phyloP scores from a whole-genome alignment of 225 moss, liverwort and hornwort genomes.

The Bryoerythrophyllum caledonicum region DNA sequence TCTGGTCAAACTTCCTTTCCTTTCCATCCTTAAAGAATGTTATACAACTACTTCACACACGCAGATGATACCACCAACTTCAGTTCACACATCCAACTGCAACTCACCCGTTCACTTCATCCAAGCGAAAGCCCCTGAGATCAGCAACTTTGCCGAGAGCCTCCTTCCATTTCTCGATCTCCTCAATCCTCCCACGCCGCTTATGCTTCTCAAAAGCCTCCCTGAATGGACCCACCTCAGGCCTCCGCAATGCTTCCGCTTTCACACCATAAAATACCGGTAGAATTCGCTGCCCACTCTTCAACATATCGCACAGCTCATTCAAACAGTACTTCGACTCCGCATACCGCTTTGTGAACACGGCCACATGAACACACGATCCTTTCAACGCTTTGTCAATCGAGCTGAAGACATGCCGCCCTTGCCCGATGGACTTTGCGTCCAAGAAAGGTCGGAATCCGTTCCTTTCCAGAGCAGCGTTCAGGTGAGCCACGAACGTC shows the following conservation, averaged over 20 bases:
- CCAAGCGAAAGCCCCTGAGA: neutral
- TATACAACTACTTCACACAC: neutral
- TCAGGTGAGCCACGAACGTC: neutral
- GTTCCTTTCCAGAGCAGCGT: neutral
- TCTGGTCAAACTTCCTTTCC: too few relatives aligned
- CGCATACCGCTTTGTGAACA: too few relatives aligned
- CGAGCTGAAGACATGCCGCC: too few relatives aligned
- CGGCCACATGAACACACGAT: too few relatives aligned
- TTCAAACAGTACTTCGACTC: too few relatives aligned
- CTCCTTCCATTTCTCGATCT: neutral
- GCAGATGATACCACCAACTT: neutral
- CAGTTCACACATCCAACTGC: neutral
- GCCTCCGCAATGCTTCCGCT: neutral
- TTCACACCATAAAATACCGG: neutral
- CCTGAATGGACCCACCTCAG: neutral
- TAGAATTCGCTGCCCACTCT: too few relatives aligned
- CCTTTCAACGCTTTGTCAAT: too few relatives aligned
- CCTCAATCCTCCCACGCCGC: neutral
- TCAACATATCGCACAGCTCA: too few relatives aligned
- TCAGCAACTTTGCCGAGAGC: neutral
- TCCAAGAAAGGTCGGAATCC: neutral
- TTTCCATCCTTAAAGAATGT: neutral
- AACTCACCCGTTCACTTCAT: conserved; percentile 9
- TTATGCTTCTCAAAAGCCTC: neutral
- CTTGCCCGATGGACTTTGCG: too few relatives aligned